phyloP scores from a whole-genome alignment of 805 yeast genomes.

The Wickerhamomyces tratensis region DNA sequence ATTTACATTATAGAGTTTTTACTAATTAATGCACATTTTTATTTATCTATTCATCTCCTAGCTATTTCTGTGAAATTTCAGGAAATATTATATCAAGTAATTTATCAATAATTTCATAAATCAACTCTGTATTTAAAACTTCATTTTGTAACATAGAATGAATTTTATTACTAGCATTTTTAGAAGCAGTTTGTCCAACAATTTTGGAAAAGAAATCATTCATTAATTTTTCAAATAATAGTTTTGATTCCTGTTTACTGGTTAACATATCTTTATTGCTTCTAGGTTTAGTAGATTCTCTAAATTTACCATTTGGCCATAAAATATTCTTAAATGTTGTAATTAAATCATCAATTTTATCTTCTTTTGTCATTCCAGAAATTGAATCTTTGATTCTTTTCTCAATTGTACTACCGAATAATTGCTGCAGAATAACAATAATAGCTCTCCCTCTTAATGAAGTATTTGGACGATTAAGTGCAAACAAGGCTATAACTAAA shows the following conservation, averaged over 20 bases:
- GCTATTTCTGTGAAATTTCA: conserved; percentile 1
- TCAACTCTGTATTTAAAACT: conserved; percentile 53
- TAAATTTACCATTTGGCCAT: conserved; percentile 48
- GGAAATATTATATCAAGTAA: conserved; percentile 31
- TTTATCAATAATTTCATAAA: conserved; percentile 50
- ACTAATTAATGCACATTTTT: background rate
- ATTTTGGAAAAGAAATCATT: conserved; percentile 60
- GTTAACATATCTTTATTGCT: conserved; percentile 39
- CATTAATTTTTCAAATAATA: conserved; percentile 46
- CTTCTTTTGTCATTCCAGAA: conserved; percentile 31
- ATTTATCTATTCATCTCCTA: background rate
- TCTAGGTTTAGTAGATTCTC: conserved; percentile 35
- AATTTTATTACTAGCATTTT: conserved; percentile 47
- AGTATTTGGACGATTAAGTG: conserved; percentile 49
- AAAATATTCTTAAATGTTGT: conserved; percentile 19
- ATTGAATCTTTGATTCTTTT: conserved; percentile 33
- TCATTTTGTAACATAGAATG: conserved; percentile 71
- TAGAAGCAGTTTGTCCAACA: conserved; percentile 61
- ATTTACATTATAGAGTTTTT: background rate
- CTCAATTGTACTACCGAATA: conserved; percentile 83
- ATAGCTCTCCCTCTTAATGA: conserved; percentile 86
- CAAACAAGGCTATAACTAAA: conserved; percentile 58
- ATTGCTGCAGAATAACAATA: conserved; percentile 70
- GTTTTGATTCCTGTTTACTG: conserved; percentile 48
- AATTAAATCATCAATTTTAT: conserved; percentile 33